Conservation (phyloP, 495 filamentous ascomycete species). For the Xylaria longipes region DNA sequence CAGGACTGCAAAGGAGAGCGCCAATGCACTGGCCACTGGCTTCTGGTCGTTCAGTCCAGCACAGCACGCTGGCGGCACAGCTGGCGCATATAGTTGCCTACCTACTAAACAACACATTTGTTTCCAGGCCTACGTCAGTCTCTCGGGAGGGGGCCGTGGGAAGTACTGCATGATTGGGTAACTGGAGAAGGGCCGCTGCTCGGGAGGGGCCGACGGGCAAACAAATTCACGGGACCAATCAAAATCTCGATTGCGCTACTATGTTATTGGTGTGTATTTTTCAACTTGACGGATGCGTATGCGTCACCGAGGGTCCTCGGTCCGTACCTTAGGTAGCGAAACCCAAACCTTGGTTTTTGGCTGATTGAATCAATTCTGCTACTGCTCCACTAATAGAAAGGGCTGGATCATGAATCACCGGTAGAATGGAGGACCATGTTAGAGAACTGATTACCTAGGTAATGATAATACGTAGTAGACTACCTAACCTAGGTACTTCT, state of each 20-base stretch:
- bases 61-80: slow-evolving; percentile 7
- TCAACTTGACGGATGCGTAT: background rate
- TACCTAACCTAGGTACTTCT: no score
- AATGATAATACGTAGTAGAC: no score
- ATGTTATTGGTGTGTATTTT: background rate
- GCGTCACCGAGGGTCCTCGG: background rate
- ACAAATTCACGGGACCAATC: background rate
- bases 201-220: background rate
- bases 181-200: background rate
- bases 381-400: background rate
- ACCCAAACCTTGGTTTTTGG: background rate
- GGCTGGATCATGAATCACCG: background rate
- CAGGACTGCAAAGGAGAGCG: background rate
- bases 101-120: background rate
- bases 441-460: background rate
- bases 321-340: background rate
- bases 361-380: background rate
- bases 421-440: background rate
- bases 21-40: slow-evolving; percentile 15
- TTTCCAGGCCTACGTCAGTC: background rate
- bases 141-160: background rate
- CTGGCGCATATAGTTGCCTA: slow-evolving; percentile 7
- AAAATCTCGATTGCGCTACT: background rate
- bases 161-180: background rate
- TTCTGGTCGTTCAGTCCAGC: background rate